Base-by-base conservation (phyloP, 345 rosid species). In the Hibiscus tridactylites region DNA sequence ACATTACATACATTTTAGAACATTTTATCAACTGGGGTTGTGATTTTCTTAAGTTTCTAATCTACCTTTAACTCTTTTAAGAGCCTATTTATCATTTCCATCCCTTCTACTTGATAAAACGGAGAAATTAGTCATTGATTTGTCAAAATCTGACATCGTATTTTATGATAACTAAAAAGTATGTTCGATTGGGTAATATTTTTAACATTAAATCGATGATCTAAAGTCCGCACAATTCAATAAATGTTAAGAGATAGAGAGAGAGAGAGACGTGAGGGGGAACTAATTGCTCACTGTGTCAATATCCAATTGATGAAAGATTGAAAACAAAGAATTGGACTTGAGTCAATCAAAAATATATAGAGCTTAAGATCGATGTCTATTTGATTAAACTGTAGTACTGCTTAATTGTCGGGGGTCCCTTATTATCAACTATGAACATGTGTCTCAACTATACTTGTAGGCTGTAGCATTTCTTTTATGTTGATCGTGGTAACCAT, bases 241-340 rank as follows among this genome's bases (percentile, higher is more conserved):
- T 21, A 75, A 70, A 73, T 6, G 42, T 33, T 50, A 19, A 57
- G 61, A 57, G 4, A 24, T 15, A 21, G 24, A 17, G 24, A 21
- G 11, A 53, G 57, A 5, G 3, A 5, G 19, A 1, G 57, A 60
- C 5, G 21, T 44, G 28, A 29, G 0, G 64, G 47, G 49, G 49
- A 16, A 44, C 42, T 29, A n/a, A 26, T 24, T 68, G 28, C 21
- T n/a, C 46, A n/a, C 28, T n/a, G n/a, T 50, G 59, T 67, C 59
- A 28, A 16, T 49, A 28, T 49, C 26, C 16, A 2, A 16, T 67
- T 68, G 42, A 75, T 62, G 79, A 77, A 79, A 82, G 60, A 75
- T 74, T 77, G 79, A 75, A 61, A 70, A 54, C n/a, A 9, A 68
- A 69, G 49, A 64, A 42, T 44, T 56, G 60, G 62, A 46, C 15